These are phyloP conservation scores for Hyaloperonospora arabidopsidis DNA, from an alignment of 352 stramenopile species.

Conservation along the genomic window DNA sequence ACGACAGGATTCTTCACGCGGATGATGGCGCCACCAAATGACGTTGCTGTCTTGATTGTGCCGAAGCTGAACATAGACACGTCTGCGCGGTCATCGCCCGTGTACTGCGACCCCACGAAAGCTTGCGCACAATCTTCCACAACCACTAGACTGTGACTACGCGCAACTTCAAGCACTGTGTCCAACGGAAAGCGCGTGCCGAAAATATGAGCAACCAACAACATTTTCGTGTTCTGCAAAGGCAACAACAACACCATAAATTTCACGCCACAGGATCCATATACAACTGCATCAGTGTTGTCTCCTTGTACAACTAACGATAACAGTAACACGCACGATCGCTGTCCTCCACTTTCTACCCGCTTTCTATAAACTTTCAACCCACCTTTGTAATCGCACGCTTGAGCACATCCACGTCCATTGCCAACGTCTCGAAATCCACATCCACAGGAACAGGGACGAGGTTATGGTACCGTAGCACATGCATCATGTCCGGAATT, in stretches of 20 bases:
- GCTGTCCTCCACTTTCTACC: background rate
- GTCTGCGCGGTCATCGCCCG: slow-evolving; percentile 47
- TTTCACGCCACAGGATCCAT: background rate
- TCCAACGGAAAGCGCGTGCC: slow-evolving; percentile 57
- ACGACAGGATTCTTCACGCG: slow-evolving; percentile 49
- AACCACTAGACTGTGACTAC: slow-evolving; percentile 45
- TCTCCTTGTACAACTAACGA: background rate
- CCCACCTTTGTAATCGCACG: slow-evolving; percentile 37
- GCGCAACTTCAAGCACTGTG: slow-evolving; percentile 40
- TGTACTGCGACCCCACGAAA: slow-evolving; percentile 60
- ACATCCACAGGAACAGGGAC: slow-evolving; percentile 62
- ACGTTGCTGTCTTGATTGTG: slow-evolving; percentile 81
- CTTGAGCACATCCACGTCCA: slow-evolving; percentile 44
- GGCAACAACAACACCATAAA: background rate
- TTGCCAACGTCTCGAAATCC: slow-evolving; percentile 38
- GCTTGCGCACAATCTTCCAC: slow-evolving; percentile 79
- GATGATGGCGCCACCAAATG: slow-evolving; percentile 65
- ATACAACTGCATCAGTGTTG: slow-evolving; percentile 1
- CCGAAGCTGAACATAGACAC: slow-evolving; percentile 86
- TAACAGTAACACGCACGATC: too few species aligned
- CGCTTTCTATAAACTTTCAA: background rate
- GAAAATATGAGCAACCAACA: slow-evolving; percentile 81
- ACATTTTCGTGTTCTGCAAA: slow-evolving; percentile 44
- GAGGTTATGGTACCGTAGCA: slow-evolving; percentile 65
- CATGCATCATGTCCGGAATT: slow-evolving; percentile 82